Percentiles rank a stretch among this genome's conserved stretches.
Evolutionary conservation across 169 alveolate species (phyloP).

Genomic region (Plasmodium coatneyi): DNA sequence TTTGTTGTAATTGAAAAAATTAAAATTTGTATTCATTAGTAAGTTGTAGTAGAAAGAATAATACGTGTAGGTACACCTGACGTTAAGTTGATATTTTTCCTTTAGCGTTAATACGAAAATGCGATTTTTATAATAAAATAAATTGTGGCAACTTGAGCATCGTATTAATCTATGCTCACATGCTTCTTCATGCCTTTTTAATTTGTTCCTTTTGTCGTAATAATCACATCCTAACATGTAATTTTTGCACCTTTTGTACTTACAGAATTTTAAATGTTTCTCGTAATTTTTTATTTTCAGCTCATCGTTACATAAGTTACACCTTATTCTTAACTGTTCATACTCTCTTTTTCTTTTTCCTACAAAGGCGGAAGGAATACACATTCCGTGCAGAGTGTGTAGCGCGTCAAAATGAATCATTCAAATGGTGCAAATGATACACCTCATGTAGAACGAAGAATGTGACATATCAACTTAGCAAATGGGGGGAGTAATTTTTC

Average conservation of each 20-base stretch:
- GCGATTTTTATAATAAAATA: slow-evolving; percentile 70
- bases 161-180: slow-evolving; percentile 74
- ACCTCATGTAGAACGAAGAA: background rate
- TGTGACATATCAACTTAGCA: background rate
- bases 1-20: slow-evolving; percentile 12
- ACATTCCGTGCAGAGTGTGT: background rate
- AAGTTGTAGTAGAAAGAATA: slow-evolving; percentile 67
- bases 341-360: slow-evolving; percentile 58
- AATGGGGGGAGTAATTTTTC: background rate
- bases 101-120: slow-evolving; percentile 43
- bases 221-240: slow-evolving; percentile 73
- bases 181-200: slow-evolving; percentile 43
- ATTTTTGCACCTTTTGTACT: slow-evolving; percentile 69
- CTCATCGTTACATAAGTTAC: slow-evolving; percentile 34
- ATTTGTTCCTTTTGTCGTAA: slow-evolving; percentile 57
- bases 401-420: background rate
- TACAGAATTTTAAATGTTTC: slow-evolving; percentile 35
- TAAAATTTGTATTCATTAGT: slow-evolving; percentile 61
- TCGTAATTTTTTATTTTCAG: slow-evolving; percentile 53
- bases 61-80: slow-evolving; percentile 30
- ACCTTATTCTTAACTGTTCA: slow-evolving; percentile 63
- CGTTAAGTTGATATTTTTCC: slow-evolving; percentile 40
- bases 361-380: background rate
- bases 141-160: slow-evolving; percentile 70
- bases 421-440: background rate